Percentiles rank a stretch among this genome's conserved stretches.
phyloP scores from a whole-genome alignment of 306 rosid species.

The Herpetospermum pedunculosum region DNA sequence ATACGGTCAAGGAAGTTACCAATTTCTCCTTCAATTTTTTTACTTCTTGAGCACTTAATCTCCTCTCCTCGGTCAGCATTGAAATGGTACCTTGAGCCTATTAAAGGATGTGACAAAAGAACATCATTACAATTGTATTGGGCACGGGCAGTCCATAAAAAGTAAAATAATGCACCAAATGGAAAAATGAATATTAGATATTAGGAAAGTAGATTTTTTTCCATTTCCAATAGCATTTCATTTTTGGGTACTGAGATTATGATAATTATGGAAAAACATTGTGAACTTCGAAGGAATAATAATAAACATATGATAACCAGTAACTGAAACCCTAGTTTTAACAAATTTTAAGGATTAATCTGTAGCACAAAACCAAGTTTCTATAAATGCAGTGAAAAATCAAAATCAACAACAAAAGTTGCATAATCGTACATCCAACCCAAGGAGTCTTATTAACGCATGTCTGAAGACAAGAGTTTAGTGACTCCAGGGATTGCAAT shows the following conservation, averaged over 20 bases:
- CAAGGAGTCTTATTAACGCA: background rate
- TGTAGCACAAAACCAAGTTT: background rate
- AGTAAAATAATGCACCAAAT: background rate
- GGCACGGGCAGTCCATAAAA: background rate
- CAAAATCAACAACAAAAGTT: background rate
- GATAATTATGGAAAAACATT: background rate
- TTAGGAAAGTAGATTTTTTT: background rate
- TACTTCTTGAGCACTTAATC: conserved; percentile 39
- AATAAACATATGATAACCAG: background rate
- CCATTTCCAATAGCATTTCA: background rate
- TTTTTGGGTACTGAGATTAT: background rate
- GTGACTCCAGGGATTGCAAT: background rate
- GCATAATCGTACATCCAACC: background rate
- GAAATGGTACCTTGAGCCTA: conserved; percentile 62
- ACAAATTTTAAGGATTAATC: background rate
- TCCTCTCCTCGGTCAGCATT: conserved; percentile 59
- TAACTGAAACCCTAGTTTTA: background rate
- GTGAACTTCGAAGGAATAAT: background rate
- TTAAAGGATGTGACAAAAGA: conserved; percentile 6
- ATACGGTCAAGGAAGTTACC: conserved; percentile 29
- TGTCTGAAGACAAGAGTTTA: background rate
- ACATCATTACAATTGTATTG: background rate
- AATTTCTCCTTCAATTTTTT: conserved; percentile 41
- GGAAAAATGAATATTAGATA: background rate
- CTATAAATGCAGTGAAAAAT: background rate